These are phyloP conservation scores for Clonostachys chloroleuca DNA, from an alignment of 2,329 filamentous ascomycete genomes.

Conservation along the genomic window DNA sequence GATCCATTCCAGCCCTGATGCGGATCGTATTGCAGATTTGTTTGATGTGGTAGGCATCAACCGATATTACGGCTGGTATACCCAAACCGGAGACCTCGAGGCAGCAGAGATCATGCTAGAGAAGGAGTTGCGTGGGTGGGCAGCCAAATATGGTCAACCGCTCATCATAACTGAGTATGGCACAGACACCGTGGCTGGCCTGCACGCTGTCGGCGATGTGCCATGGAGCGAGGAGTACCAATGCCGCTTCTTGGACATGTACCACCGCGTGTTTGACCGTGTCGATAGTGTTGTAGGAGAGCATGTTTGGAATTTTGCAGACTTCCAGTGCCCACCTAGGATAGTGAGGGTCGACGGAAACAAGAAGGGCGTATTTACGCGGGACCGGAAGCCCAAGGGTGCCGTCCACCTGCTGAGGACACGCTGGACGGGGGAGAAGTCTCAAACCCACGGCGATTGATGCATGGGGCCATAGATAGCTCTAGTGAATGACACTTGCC, in stretches of 20 bases:
- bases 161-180: conserved; percentile 21
- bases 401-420: conserved; percentile 7
- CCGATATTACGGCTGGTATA: conserved; percentile 20
- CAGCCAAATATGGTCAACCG: conserved; percentile 14
- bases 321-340: conserved; percentile 11
- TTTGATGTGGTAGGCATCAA: conserved; percentile 19
- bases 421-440: conserved; percentile 7
- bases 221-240: conserved; percentile 22
- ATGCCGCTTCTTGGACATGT: conserved; percentile 14
- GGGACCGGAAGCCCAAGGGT: conserved; percentile 12
- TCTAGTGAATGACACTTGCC: too few relatives aligned
- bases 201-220: conserved; percentile 14
- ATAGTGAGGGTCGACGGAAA: conserved; percentile 13
- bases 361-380: conserved; percentile 16
- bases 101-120: conserved; percentile 12
- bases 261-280: conserved; percentile 18
- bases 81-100: conserved; percentile 11
- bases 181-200: conserved; percentile 16
- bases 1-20: conserved; percentile 2
- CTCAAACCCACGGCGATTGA: too few relatives aligned
- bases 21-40: conserved; percentile 13
- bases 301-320: conserved; percentile 17
- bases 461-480: too few relatives aligned
- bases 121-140: conserved; percentile 13
- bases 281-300: conserved; percentile 17